phyloP scores from a whole-genome alignment of 176 grass and related monocot species.

The Ananas comosus region DNA sequence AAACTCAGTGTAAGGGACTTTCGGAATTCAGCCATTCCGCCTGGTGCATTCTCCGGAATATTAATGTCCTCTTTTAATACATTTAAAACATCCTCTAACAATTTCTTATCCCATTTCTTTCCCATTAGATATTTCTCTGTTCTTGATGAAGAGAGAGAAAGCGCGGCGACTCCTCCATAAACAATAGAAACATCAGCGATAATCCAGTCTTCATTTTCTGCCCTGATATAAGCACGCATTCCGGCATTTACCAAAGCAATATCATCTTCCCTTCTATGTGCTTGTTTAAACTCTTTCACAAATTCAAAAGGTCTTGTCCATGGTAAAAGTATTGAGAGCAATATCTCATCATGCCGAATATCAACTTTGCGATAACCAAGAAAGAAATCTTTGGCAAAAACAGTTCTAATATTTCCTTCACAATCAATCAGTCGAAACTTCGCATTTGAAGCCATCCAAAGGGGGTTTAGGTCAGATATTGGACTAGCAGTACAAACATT shows the following conservation, averaged over 20 bases:
- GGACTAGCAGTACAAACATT: constrained; percentile 99
- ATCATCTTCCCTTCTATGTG: constrained; percentile 97
- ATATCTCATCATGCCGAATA: constrained; percentile 57
- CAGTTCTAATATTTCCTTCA: constrained; percentile 52
- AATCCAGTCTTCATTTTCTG: constrained; percentile 40
- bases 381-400: constrained; percentile 70
- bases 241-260: constrained; percentile 97
- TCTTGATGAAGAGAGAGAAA: constrained; percentile 59
- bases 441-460: constrained; percentile 82
- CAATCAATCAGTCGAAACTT: constrained; percentile 65
- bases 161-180: constrained; percentile 71
- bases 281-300: constrained; percentile 96
- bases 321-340: constrained; percentile 69
- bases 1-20: constrained; percentile 90
- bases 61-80: constrained; percentile 70
- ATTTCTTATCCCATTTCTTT: constrained; percentile 51
- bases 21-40: constrained; percentile 96
- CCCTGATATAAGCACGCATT: constrained; percentile 56
- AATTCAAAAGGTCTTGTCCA: constrained; percentile 82
- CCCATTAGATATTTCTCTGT: constrained; percentile 53
- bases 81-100: constrained; percentile 48
- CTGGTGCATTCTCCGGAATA: constrained; percentile 75
- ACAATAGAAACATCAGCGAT: constrained; percentile 69
- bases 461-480: constrained; percentile 96
- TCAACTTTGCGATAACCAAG: constrained; percentile 92